Evolutionary conservation across 2,329 filamentous ascomycete species (phyloP), one percentile per base, ranked within the genome.

Genomic region (Pseudogymnoascus sp.): DNA sequence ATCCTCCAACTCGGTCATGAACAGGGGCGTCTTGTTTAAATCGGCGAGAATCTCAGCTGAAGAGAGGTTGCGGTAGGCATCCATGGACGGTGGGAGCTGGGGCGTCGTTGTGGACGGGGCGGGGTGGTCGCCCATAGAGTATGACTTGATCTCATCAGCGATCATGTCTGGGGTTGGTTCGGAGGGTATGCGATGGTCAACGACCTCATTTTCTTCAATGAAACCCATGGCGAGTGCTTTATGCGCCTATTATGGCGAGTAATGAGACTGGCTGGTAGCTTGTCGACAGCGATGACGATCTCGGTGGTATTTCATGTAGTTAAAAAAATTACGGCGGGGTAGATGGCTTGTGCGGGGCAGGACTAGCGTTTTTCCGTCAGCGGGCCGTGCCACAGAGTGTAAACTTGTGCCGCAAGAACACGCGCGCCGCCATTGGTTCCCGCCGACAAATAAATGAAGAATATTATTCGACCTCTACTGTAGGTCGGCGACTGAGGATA

Each of bases 1-100:
- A 67, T 96, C 89, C 70, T 90, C 90, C 35, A 97, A 81, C 68
- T 90, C 87, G 31, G 92, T 97, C 95, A 99, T 99, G 81, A 99
- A 99, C 38, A 99, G 82, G 6, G 95, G 95, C 59, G 83, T 81
- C 67, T 86, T 84, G 71, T 88, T 89, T 76, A 90, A 79, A 70
- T 88, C 83, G 56, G 80, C 77, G 42, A 87, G 71, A 37, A 90
- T 76, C 67, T 89, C 84, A 59, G 87, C 83, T 0, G 78, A 78
- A 4, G 80, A 80, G 71, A 85, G 80, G 63, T 80, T 78, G 65
- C 80, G 81, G 50, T 84, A 76, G 1, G 80, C 80, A 16, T 81
- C 82, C 78, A 86, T 84, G 4, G 76, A 77, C 0, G 85, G 84
- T 4, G 86, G 85, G 65, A 87, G 75, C 8, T 65, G 62, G 7